These are phyloP conservation scores for Phytopythium delawarense DNA, from an alignment of 352 stramenopile species.

Conservation along the genomic window DNA sequence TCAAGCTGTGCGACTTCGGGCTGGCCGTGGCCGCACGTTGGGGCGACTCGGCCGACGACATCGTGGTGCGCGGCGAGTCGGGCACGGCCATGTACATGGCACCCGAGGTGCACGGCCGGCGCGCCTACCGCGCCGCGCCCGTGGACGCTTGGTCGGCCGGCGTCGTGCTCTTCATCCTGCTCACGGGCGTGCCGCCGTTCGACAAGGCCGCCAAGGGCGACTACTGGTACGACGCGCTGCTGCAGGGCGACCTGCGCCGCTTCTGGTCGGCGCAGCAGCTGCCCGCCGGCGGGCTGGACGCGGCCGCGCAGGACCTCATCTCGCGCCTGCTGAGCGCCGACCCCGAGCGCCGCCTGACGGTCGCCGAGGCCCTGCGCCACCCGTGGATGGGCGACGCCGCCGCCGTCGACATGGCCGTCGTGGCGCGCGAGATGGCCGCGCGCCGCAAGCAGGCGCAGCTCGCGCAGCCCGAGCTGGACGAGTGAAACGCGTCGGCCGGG, in stretches of 20 bases:
- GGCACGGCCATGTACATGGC: slow-evolving; percentile 88
- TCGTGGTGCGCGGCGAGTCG: slow-evolving; percentile 48
- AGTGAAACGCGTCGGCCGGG: too few species aligned
- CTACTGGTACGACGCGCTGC: slow-evolving; percentile 69
- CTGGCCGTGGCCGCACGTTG: slow-evolving; percentile 53
- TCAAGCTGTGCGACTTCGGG: slow-evolving; percentile 94
- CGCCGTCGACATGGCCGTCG: slow-evolving; percentile 26
- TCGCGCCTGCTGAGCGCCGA: slow-evolving; percentile 54
- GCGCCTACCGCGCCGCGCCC: slow-evolving; percentile 63
- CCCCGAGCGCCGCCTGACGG: slow-evolving; percentile 54
- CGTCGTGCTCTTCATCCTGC: slow-evolving; percentile 90
- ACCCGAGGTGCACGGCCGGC: slow-evolving; percentile 62
- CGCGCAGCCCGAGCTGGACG: slow-evolving; percentile 1
- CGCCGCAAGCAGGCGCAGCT: slow-evolving; percentile 26
- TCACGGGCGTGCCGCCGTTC: slow-evolving; percentile 88
- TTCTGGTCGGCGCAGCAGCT: slow-evolving; percentile 59
- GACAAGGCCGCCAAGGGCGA: slow-evolving; percentile 66
- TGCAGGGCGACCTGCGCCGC: slow-evolving; percentile 37
- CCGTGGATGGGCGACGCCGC: slow-evolving; percentile 50
- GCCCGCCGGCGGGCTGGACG: slow-evolving; percentile 30
- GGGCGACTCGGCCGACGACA: slow-evolving; percentile 24
- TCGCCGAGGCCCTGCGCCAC: slow-evolving; percentile 51
- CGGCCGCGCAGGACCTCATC: slow-evolving; percentile 69
- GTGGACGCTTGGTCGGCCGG: slow-evolving; percentile 88
- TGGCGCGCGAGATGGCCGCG: slow-evolving; percentile 33